These are phyloP conservation scores for Ophiostoma himal-ulmi DNA, from an alignment of 2,329 filamentous ascomycete genomes.

Conservation along the genomic window DNA sequence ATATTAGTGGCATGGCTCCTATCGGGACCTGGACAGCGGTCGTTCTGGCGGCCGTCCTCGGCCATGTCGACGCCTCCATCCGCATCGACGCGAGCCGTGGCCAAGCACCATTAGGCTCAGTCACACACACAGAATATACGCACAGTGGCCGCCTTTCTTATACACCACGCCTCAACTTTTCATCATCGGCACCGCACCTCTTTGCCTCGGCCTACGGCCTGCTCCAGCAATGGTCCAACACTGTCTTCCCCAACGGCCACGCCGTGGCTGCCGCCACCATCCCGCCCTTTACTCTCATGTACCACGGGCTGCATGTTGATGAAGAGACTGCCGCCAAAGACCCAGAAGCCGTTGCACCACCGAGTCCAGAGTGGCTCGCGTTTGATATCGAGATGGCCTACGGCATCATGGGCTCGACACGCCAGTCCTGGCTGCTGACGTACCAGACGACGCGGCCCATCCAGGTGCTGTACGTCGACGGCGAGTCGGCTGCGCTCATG, in stretches of 20 bases:
- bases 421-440: slow-evolving; percentile 42
- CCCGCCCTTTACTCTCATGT: slow-evolving; percentile 42
- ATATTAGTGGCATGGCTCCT: not conserved
- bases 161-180: slow-evolving; percentile 39
- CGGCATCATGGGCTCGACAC: slow-evolving; percentile 44
- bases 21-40: not conserved
- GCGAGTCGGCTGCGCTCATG: slow-evolving; percentile 44
- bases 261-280: slow-evolving; percentile 43
- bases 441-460: slow-evolving; percentile 42
- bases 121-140: not conserved
- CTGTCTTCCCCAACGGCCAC: slow-evolving; percentile 47
- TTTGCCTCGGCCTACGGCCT: slow-evolving; percentile 44
- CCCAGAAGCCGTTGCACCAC: slow-evolving; percentile 34
- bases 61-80: slow-evolving; percentile 13
- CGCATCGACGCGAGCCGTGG: not conserved
- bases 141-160: not conserved
- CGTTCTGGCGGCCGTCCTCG: not conserved
- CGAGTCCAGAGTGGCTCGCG: slow-evolving; percentile 48
- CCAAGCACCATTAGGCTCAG: not conserved
- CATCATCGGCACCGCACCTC: slow-evolving; percentile 43
- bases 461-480: slow-evolving; percentile 46
- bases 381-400: slow-evolving; percentile 51
- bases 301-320: slow-evolving; percentile 39
- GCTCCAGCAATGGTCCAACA: slow-evolving; percentile 47
- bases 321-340: slow-evolving; percentile 20